Conservation (phyloP, 768 basidiomycete species). For the Trametes sanguinea region DNA sequence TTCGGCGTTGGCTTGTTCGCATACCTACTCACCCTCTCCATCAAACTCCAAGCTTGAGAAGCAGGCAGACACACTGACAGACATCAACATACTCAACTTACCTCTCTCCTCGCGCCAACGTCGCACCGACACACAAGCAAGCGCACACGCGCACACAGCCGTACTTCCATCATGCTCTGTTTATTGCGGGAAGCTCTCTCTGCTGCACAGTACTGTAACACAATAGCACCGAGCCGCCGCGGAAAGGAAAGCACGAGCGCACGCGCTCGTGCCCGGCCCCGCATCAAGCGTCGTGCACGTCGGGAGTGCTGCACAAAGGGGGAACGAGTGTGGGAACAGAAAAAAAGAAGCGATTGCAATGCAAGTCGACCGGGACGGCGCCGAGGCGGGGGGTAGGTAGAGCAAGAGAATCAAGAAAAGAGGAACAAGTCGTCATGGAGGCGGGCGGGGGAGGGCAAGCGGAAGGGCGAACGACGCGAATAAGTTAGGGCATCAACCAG, state of each 20-base stretch:
- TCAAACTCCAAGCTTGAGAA: too few species aligned
- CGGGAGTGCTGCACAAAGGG: not conserved
- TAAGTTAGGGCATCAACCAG: not conserved
- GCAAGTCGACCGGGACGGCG: not conserved
- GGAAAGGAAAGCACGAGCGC: too few species aligned
- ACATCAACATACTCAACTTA: not conserved
- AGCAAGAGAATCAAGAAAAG: not conserved
- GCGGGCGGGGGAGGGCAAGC: not conserved
- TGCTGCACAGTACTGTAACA: not conserved
- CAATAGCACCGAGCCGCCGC: not conserved
- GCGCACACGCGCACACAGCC: not conserved
- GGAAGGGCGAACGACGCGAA: conserved; percentile 8
- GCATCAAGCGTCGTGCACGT: not conserved
- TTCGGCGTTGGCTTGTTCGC: too few species aligned
- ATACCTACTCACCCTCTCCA: too few species aligned
- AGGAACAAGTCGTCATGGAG: not conserved
- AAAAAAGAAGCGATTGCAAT: too few species aligned
- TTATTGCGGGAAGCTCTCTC: not conserved
- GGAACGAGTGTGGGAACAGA: too few species aligned
- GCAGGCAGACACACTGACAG: too few species aligned
- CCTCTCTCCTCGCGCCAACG: not conserved
- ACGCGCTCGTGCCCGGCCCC: not conserved
- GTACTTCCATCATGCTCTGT: conserved; percentile 13
- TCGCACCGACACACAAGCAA: not conserved
- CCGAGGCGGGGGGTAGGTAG: not conserved